phyloP scores from a whole-genome alignment of 1,139 yeast genomes.

The Geotrichum armillariae region DNA sequence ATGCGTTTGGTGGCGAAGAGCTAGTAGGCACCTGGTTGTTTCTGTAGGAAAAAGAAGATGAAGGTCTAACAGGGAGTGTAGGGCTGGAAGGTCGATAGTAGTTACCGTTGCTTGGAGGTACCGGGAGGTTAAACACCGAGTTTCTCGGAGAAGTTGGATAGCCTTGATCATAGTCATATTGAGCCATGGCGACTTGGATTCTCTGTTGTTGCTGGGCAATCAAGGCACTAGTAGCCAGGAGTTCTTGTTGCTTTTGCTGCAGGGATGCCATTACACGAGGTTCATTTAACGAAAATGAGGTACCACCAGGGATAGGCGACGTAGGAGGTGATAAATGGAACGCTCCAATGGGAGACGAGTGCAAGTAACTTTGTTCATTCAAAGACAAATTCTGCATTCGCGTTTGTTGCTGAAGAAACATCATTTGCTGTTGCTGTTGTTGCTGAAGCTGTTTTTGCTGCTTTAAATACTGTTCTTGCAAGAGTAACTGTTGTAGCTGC shows the following conservation, averaged over 20 bases:
- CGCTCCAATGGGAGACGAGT: conserved; percentile 11
- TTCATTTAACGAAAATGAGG: conserved; percentile 6
- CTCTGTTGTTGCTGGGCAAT: conserved; percentile 40
- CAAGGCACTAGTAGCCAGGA: conserved; percentile 35
- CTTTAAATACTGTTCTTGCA: not conserved
- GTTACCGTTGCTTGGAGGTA: conserved; percentile 11
- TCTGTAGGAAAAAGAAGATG: conserved; percentile 31
- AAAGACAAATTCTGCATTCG: conserved; percentile 5
- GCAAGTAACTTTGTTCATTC: not conserved
- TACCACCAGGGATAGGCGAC: conserved; percentile 14
- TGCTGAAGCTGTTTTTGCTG: conserved; percentile 3
- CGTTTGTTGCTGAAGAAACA: conserved; percentile 11
- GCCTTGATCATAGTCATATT: conserved; percentile 11
- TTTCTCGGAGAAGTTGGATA: conserved; percentile 25
- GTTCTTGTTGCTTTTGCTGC: conserved; percentile 43
- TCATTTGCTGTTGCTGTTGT: conserved; percentile 9
- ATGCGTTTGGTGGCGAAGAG: too few relatives aligned
- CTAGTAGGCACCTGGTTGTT: too few relatives aligned
- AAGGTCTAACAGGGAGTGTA: conserved; percentile 32
- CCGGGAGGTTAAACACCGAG: conserved; percentile 10
- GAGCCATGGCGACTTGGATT: conserved; percentile 35
- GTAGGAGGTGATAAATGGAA: conserved; percentile 17
- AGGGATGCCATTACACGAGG: conserved; percentile 34
- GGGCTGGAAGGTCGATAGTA: conserved; percentile 29
- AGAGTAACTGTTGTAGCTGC: not conserved